These are phyloP conservation scores for Paraphaeosphaeria sporulosa DNA, from an alignment of 2,329 filamentous ascomycete genomes.

Conservation along the genomic window DNA sequence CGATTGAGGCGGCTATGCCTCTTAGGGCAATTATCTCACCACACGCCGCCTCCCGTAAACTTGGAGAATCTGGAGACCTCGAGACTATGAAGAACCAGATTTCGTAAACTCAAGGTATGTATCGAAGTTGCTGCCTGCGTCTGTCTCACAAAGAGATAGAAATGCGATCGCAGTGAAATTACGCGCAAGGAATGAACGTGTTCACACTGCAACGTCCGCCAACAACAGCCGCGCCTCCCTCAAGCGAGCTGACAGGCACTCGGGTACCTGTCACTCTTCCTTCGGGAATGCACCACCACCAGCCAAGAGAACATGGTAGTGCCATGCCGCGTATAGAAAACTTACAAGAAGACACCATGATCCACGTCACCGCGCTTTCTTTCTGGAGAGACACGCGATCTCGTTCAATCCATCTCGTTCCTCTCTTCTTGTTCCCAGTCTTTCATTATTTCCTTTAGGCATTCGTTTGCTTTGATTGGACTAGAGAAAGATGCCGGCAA, in stretches of 20 bases:
- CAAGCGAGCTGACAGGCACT: slow-evolving; percentile 8
- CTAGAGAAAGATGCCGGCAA: slow-evolving; percentile 4
- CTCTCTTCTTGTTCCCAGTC: slow-evolving; percentile 6
- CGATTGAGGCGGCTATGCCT: slow-evolving; percentile 5
- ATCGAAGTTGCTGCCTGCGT: neutral
- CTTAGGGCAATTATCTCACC: slow-evolving; percentile 1
- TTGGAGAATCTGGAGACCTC: neutral
- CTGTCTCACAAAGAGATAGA: neutral
- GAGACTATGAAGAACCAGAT: too few species aligned
- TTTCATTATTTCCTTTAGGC: slow-evolving; percentile 11
- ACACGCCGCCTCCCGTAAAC: neutral
- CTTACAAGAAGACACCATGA: slow-evolving; percentile 11
- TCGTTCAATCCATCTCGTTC: neutral
- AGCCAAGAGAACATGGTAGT: slow-evolving; percentile 7
- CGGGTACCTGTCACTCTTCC: slow-evolving; percentile 11
- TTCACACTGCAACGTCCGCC: neutral
- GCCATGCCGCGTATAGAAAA: slow-evolving; percentile 5
- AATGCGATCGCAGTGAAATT: neutral
- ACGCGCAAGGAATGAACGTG: neutral
- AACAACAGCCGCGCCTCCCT: neutral
- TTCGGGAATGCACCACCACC: slow-evolving; percentile 12
- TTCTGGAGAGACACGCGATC: neutral
- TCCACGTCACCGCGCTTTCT: neutral
- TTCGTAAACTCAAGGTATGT: neutral
- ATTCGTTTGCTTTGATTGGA: slow-evolving; percentile 6